Conservation (phyloP, 2,329 filamentous ascomycete species). For the Ploettnerulaceae sp. region DNA sequence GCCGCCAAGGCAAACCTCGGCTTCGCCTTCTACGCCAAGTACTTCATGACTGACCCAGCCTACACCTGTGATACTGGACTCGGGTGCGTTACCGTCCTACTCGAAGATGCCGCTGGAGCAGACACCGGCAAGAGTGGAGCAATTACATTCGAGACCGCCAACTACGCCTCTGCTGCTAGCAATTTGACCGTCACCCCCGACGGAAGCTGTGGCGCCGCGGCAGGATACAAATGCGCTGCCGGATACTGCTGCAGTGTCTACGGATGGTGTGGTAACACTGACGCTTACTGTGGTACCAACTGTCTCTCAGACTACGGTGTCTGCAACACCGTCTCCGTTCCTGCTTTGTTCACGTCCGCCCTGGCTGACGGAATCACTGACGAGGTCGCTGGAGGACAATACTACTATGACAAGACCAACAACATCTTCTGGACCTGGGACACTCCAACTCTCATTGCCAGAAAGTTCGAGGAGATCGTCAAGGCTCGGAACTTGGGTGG, state of each 20-base stretch:
- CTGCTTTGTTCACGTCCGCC: slow-evolving; percentile 48
- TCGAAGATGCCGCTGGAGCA: slow-evolving; percentile 54
- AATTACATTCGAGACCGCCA: slow-evolving; percentile 17
- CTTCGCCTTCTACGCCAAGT: slow-evolving; percentile 64
- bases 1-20: slow-evolving; percentile 54
- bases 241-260: slow-evolving; percentile 16
- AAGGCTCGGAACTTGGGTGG: slow-evolving; percentile 55
- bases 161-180: slow-evolving; percentile 36
- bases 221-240: slow-evolving; percentile 7
- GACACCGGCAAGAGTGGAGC: slow-evolving; percentile 41
- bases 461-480: slow-evolving; percentile 59
- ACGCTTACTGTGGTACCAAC: slow-evolving; percentile 12
- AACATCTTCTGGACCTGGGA: slow-evolving; percentile 73
- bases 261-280: slow-evolving; percentile 12
- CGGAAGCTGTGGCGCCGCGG: slow-evolving; percentile 14
- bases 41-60: slow-evolving; percentile 47
- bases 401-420: slow-evolving; percentile 58
- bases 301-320: slow-evolving; percentile 13
- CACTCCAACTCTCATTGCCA: slow-evolving; percentile 52
- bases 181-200: slow-evolving; percentile 20
- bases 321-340: slow-evolving; percentile 7
- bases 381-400: slow-evolving; percentile 54
- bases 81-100: slow-evolving; percentile 49
- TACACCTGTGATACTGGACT: slow-evolving; percentile 39
- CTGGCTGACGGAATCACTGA: slow-evolving; percentile 51